Evolutionary conservation across 139 green algal species (phyloP).

Genomic region (Chlamydomonas incerta): DNA sequence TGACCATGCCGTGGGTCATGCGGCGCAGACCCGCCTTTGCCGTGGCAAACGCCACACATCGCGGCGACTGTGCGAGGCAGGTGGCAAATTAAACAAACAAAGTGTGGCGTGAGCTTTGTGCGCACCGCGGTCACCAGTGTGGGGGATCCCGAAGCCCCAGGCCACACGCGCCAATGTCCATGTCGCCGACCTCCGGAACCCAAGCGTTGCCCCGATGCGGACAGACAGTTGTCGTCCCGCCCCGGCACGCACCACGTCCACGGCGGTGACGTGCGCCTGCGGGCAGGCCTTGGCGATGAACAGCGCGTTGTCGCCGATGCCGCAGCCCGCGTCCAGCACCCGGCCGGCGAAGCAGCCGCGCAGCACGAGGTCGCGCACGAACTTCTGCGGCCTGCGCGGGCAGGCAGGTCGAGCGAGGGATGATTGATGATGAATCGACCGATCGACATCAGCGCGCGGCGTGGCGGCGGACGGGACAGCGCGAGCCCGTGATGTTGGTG

Average conservation of each 20-base stretch:
- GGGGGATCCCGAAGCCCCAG: too few relatives aligned
- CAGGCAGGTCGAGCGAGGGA: too few relatives aligned
- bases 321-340: constrained; percentile 33
- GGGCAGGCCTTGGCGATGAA: constrained; percentile 18
- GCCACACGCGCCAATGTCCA: background rate
- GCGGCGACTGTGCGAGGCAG: too few relatives aligned
- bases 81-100: too few relatives aligned
- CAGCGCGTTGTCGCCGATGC: constrained; percentile 36
- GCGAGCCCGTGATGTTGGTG: too few relatives aligned
- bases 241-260: constrained; percentile 8
- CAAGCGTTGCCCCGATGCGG: too few relatives aligned
- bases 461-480: too few relatives aligned
- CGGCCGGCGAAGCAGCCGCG: background rate
- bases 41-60: background rate
- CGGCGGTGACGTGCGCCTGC: background rate
- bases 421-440: too few relatives aligned
- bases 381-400: constrained; percentile 9
- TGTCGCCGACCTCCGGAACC: background rate
- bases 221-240: too few relatives aligned
- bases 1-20: background rate
- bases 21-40: background rate
- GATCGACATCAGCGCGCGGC: too few relatives aligned
- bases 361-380: background rate
- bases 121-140: too few relatives aligned
- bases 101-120: too few relatives aligned